Conservation (phyloP, 805 yeast species). For the Lipomyces yamanashiensis region DNA sequence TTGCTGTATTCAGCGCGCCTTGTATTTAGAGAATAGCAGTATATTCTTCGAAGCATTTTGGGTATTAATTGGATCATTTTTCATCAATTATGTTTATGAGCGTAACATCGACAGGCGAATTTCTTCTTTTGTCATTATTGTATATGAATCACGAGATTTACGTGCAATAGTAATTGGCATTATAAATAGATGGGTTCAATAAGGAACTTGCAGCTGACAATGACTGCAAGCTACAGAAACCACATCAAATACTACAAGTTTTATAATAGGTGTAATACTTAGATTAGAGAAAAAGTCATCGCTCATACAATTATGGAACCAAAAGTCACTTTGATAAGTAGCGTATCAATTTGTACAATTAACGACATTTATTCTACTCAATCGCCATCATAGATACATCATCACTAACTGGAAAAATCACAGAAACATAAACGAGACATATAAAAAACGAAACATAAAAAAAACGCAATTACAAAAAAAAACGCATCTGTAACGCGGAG, state of each 20-base stretch:
- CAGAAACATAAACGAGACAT: neutral
- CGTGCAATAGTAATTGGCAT: too few relatives aligned
- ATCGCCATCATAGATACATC: conserved; percentile 9
- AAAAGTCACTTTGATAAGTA: neutral
- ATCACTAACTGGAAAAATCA: neutral
- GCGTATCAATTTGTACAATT: conserved; percentile 6
- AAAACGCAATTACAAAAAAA: neutral
- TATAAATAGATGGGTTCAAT: too few relatives aligned
- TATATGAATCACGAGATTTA: too few relatives aligned
- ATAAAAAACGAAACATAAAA: neutral
- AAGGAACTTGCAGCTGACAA: too few relatives aligned
- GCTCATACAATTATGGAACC: neutral
- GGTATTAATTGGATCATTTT: neutral
- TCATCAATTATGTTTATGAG: neutral
- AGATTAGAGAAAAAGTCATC: neutral
- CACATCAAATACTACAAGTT: too few relatives aligned
- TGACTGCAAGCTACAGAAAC: too few relatives aligned
- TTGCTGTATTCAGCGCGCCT: too few relatives aligned
- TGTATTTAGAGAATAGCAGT: too few relatives aligned
- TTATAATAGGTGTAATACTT: too few relatives aligned
- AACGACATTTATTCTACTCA: conserved; percentile 9
- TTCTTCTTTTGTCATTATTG: neutral
- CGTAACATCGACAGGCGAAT: neutral
- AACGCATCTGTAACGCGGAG: neutral
- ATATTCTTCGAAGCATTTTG: too few relatives aligned